Evolutionary conservation across 352 stramenopile species (phyloP).

Genomic region (Phytophthora colocasiae): DNA sequence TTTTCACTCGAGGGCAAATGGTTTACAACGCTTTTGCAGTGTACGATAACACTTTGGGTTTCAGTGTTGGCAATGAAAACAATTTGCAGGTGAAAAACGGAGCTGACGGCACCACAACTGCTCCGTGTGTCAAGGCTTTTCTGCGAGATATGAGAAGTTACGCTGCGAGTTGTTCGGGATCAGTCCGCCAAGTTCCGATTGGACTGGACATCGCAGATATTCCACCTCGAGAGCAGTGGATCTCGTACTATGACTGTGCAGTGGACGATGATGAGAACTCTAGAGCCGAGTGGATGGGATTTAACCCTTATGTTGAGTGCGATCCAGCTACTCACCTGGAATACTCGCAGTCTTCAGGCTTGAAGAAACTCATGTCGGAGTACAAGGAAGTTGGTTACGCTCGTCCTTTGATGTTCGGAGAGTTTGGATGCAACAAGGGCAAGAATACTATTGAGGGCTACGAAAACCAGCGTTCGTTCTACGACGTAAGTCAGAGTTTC

Average conservation of each 20-base stretch:
- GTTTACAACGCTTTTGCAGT: slow-evolving; percentile 79
- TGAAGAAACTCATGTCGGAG: slow-evolving; percentile 69
- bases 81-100: slow-evolving; percentile 43
- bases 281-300: slow-evolving; percentile 59
- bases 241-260: slow-evolving; percentile 75
- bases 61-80: slow-evolving; percentile 68
- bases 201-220: slow-evolving; percentile 73
- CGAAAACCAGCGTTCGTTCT: slow-evolving; percentile 73
- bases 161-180: slow-evolving; percentile 42
- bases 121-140: slow-evolving; percentile 69
- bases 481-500: slow-evolving; percentile 41
- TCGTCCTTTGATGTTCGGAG: slow-evolving; percentile 74
- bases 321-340: slow-evolving; percentile 55
- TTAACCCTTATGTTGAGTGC: slow-evolving; percentile 78
- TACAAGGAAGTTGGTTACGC: slow-evolving; percentile 56
- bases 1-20: slow-evolving; percentile 65
- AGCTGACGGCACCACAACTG: slow-evolving; percentile 30
- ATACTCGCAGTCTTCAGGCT: slow-evolving; percentile 63
- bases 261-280: slow-evolving; percentile 55
- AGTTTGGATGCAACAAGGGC: slow-evolving; percentile 82
- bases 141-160: slow-evolving; percentile 61
- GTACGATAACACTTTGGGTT: slow-evolving; percentile 74
- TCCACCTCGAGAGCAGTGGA: slow-evolving; percentile 56
- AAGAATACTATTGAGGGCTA: slow-evolving; percentile 60
- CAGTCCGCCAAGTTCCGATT: slow-evolving; percentile 66